Evolutionary conservation across 2,329 filamentous ascomycete species (phyloP).

Genomic region (Hymenotorrendiella dingleyae): DNA sequence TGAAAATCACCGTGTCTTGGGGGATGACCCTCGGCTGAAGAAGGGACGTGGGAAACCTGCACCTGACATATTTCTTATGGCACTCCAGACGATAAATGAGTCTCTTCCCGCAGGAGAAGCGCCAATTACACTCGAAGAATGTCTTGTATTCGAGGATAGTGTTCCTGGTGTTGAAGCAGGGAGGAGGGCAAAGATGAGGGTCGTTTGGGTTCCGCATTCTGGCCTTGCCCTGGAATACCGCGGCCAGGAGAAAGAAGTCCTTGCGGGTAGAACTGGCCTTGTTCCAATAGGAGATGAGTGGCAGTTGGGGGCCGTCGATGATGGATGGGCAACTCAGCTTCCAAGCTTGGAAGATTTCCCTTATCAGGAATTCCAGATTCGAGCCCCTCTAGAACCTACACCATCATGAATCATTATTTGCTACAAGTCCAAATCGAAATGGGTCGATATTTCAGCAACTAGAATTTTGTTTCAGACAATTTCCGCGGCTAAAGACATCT

Average conservation of each 20-base stretch:
- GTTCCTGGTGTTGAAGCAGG: slow-evolving; percentile 91
- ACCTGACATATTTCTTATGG: slow-evolving; percentile 89
- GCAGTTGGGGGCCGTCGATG: slow-evolving; percentile 54
- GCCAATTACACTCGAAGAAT: slow-evolving; percentile 73
- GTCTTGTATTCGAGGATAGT: slow-evolving; percentile 92
- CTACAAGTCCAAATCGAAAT: no score
- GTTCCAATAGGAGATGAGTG: slow-evolving; percentile 38
- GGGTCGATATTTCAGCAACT: no score
- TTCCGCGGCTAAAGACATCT: no score
- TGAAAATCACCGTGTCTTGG: slow-evolving; percentile 64
- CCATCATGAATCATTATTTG: no score
- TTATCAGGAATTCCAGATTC: slow-evolving; percentile 53
- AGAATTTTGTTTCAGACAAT: no score
- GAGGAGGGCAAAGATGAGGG: slow-evolving; percentile 86
- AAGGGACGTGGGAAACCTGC: slow-evolving; percentile 82
- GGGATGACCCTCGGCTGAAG: slow-evolving; percentile 75
- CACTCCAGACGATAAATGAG: slow-evolving; percentile 77
- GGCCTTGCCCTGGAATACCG: slow-evolving; percentile 70
- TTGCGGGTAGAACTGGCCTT: slow-evolving; percentile 65
- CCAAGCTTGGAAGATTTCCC: slow-evolving; percentile 48
- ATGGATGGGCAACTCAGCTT: slow-evolving; percentile 56
- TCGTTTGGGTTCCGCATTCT: slow-evolving; percentile 85
- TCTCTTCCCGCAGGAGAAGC: slow-evolving; percentile 57
- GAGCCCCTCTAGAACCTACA: no score
- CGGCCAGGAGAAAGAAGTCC: slow-evolving; percentile 71